Conservation (phyloP, 306 rosid genomes). For the Mimosa pudica region DNA sequence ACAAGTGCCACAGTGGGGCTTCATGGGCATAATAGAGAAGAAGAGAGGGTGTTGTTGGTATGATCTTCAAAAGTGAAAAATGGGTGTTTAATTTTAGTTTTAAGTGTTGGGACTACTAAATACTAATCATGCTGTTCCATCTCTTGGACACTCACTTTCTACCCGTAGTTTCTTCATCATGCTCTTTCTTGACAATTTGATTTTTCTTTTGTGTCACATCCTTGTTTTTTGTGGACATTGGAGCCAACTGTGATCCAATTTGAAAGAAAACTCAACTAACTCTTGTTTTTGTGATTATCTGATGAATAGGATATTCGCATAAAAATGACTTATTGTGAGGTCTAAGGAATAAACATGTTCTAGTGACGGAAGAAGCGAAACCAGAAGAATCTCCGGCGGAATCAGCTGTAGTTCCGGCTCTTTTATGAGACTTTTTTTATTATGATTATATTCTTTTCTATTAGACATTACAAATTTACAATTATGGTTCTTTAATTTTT, state of each 20-base stretch:
- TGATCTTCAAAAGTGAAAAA: background rate
- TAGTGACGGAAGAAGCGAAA: no score
- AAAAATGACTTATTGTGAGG: background rate
- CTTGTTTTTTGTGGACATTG: conserved; percentile 16
- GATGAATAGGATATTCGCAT: background rate
- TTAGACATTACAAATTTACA: no score
- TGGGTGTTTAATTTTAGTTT: conserved; percentile 27
- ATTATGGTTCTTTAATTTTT: no score
- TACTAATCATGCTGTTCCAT: conserved; percentile 30
- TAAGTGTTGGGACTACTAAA: conserved; percentile 33
- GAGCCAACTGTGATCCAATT: background rate
- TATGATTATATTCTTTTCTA: no score
- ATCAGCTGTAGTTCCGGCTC: no score
- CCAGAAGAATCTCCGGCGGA: no score
- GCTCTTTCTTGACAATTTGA: conserved; percentile 16
- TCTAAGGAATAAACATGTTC: no score
- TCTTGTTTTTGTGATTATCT: background rate
- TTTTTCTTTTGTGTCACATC: conserved; percentile 22
- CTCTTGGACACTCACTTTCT: conserved; percentile 39
- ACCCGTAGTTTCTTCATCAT: conserved; percentile 38
- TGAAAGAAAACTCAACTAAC: conserved; percentile 4
- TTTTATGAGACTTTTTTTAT: no score
- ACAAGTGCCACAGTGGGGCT: conserved; percentile 23
- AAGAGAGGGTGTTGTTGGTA: background rate
- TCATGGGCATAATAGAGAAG: background rate